Percentiles rank a stretch among this genome's conserved stretches.
Evolutionary conservation across 164 flowering plant species (phyloP).

Genomic region (Stephania yunnanensis): DNA sequence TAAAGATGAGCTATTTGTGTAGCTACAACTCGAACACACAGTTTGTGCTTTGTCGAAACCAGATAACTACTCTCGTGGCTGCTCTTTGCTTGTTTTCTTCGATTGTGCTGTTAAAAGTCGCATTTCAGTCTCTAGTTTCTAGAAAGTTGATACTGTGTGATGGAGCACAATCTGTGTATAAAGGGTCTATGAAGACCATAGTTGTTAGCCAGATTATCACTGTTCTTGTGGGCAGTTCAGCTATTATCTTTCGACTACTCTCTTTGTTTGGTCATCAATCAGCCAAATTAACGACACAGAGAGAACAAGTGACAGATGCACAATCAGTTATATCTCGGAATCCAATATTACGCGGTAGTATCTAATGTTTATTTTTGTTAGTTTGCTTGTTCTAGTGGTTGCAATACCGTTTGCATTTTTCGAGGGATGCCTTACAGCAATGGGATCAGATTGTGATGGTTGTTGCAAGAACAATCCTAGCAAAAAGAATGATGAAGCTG

Average conservation of each 20-base stretch:
- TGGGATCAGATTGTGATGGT: background rate
- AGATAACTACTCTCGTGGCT: background rate
- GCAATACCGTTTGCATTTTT: background rate
- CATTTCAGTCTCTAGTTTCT: background rate
- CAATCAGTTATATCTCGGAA: background rate
- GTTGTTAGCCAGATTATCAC: background rate
- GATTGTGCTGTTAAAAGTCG: background rate
- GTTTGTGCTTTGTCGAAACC: background rate
- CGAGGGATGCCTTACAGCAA: too few species aligned
- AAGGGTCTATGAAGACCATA: background rate
- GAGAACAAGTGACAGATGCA: background rate
- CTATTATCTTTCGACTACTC: background rate
- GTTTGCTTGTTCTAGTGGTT: background rate
- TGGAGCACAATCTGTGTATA: background rate
- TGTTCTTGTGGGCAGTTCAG: background rate
- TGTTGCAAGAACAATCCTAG: background rate
- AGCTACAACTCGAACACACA: background rate
- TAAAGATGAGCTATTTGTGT: background rate
- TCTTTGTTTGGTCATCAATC: background rate
- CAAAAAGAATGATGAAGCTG: background rate
- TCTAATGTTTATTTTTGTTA: background rate
- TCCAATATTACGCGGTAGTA: background rate
- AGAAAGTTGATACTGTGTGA: background rate
- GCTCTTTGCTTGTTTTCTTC: background rate
- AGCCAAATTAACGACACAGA: too few species aligned